phyloP scores from a whole-genome alignment of 1,284 basidiomycete species.

The Moesziomyces globuligerus region DNA sequence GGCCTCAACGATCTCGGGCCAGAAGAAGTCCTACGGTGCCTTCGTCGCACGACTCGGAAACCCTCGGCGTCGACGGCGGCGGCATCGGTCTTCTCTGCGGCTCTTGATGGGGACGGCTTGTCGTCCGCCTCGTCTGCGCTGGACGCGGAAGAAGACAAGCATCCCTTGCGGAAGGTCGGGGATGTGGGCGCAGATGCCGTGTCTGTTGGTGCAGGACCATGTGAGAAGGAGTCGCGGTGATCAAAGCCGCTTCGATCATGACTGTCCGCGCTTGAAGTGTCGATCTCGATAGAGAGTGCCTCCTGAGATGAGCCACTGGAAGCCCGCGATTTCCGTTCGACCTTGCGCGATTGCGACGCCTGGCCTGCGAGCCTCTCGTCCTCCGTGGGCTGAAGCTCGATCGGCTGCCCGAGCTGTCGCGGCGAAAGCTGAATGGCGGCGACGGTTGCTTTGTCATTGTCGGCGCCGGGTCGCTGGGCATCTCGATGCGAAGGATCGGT shows the following conservation, averaged over 20 bases:
- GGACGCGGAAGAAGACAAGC: conserved; percentile 8
- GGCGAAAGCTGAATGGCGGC: conserved; percentile 5
- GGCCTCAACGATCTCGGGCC: conserved; percentile 45
- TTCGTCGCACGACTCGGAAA: conserved; percentile 40
- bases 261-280: background rate
- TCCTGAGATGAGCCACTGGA: background rate
- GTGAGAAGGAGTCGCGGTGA: conserved; percentile 11
- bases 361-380: conserved; percentile 1
- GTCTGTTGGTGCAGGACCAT: conserved; percentile 26
- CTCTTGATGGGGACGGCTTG: conserved; percentile 6
- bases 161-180: conserved; percentile 24
- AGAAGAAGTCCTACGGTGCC: conserved; percentile 27
- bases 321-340: background rate
- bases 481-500: conserved; percentile 4
- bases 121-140: conserved; percentile 34
- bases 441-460: background rate
- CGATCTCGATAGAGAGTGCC: conserved; percentile 15
- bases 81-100: background rate
- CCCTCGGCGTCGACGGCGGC: conserved; percentile 36
- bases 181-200: conserved; percentile 45
- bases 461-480: background rate
- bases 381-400: conserved; percentile 22
- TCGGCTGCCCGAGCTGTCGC: conserved; percentile 14
- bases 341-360: background rate
- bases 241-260: background rate